phyloP scores from a whole-genome alignment of 1,284 basidiomycete genomes.

The Cystobasidium slooffiae region DNA sequence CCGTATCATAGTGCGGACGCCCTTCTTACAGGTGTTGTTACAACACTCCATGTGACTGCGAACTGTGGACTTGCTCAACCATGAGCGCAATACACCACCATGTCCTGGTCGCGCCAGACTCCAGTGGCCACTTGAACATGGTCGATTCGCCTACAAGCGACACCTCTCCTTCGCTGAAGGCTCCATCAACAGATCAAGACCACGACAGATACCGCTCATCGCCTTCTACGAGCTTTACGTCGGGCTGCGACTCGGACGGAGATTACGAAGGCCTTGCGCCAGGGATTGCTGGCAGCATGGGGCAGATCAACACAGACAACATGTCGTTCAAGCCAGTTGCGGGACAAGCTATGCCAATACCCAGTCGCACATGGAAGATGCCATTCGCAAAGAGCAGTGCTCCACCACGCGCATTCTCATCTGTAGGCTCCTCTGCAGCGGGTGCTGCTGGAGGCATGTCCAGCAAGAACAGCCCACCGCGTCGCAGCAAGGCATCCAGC shows the following conservation, averaged over 20 bases:
- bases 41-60: too few relatives aligned
- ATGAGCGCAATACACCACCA: slow-evolving; percentile 11
- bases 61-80: too few relatives aligned
- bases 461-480: neutral
- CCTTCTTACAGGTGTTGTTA: too few relatives aligned
- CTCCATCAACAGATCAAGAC: slow-evolving; percentile 11
- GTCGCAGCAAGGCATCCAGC: neutral
- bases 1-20: too few relatives aligned
- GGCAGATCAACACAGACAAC: neutral
- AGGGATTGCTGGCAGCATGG: neutral
- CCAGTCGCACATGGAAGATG: slow-evolving; percentile 14
- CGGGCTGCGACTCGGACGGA: neutral
- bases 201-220: slow-evolving; percentile 8
- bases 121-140: slow-evolving; percentile 7
- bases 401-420: neutral
- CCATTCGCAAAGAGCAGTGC: slow-evolving; percentile 11
- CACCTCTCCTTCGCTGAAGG: neutral
- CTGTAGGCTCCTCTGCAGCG: neutral
- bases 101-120: slow-evolving; percentile 5
- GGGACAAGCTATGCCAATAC: neutral
- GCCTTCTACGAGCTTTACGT: slow-evolving; percentile 19
- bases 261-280: neutral
- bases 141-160: slow-evolving; percentile 13
- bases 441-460: neutral
- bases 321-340: neutral